Percentiles rank a stretch among this genome's conserved stretches.
phyloP scores from a whole-genome alignment of 2,329 filamentous ascomycete species.

The Coniochaeta sp. region DNA sequence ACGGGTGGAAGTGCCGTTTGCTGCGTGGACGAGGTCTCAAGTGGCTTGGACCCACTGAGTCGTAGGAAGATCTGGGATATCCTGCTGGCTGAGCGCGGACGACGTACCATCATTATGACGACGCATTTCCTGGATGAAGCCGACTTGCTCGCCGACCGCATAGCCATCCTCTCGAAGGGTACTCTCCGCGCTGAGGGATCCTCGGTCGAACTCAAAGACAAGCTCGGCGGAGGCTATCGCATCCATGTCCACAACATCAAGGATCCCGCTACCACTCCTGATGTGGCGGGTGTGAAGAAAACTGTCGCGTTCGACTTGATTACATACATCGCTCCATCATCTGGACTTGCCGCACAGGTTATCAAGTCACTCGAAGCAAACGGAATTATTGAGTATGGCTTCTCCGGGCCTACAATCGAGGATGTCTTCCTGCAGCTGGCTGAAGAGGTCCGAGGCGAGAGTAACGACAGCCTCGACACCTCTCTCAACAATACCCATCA shows the following conservation, averaged over 20 bases:
- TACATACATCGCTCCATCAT: slow-evolving; percentile 64
- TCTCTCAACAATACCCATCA: slow-evolving; percentile 5
- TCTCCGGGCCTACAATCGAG: slow-evolving; percentile 84
- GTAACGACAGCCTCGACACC: slow-evolving; percentile 9
- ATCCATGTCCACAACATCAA: slow-evolving; percentile 63
- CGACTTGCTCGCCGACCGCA: slow-evolving; percentile 80
- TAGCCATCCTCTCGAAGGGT: slow-evolving; percentile 81
- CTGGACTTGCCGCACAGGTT: slow-evolving; percentile 61
- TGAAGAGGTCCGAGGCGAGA: slow-evolving; percentile 62
- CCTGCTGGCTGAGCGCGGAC: slow-evolving; percentile 72
- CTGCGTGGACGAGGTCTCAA: slow-evolving; percentile 86
- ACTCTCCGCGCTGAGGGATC: slow-evolving; percentile 75
- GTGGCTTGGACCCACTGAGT: slow-evolving; percentile 79
- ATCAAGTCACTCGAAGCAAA: slow-evolving; percentile 60
- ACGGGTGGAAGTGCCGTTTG: slow-evolving; percentile 83
- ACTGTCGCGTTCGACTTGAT: slow-evolving; percentile 61
- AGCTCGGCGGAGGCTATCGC: slow-evolving; percentile 75
- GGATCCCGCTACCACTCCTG: slow-evolving; percentile 35
- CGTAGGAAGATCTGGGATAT: slow-evolving; percentile 93
- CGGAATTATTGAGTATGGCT: slow-evolving; percentile 69
- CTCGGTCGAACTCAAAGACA: slow-evolving; percentile 77
- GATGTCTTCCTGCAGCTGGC: slow-evolving; percentile 85
- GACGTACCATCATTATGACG: slow-evolving; percentile 76
- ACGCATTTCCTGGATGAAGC: slow-evolving; percentile 94
- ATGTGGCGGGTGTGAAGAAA: slow-evolving; percentile 48